Conservation (phyloP, 352 stramenopile species). For the Globisporangium heterothallicum region DNA sequence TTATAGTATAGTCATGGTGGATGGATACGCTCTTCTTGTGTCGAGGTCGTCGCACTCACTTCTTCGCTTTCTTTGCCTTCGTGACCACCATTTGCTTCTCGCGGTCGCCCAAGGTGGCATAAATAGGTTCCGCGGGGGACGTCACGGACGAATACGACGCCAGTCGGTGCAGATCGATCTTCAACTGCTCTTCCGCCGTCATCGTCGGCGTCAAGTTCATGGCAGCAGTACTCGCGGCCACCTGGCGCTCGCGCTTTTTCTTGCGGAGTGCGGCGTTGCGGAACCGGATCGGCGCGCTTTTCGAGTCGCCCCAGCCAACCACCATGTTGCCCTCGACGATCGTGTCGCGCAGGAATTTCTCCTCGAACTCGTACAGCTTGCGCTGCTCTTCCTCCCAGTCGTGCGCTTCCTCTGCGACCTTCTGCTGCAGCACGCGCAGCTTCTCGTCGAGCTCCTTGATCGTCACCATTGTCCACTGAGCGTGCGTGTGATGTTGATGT, state of each 20-base stretch:
- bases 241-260: constrained; percentile 54
- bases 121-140: constrained; percentile 53
- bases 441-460: constrained; percentile 54
- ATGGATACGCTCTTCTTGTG: constrained; percentile 27
- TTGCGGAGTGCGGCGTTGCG: constrained; percentile 61
- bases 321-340: constrained; percentile 69
- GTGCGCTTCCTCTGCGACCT: constrained; percentile 37
- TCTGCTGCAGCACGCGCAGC: constrained; percentile 34
- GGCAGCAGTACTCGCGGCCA: constrained; percentile 7
- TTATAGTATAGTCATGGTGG: too few relatives aligned
- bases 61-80: constrained; percentile 25
- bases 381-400: constrained; percentile 60
- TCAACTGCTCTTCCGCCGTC: constrained; percentile 45
- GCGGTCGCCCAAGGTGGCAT: constrained; percentile 24
- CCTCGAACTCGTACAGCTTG: constrained; percentile 75
- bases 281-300: constrained; percentile 57
- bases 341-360: constrained; percentile 64
- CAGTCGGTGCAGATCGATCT: constrained; percentile 56
- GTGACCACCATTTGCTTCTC: constrained; percentile 16
- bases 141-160: constrained; percentile 65
- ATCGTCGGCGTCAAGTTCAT: constrained; percentile 20
- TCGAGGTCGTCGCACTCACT: neutral
- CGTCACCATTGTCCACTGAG: constrained; percentile 18
- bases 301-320: constrained; percentile 61
- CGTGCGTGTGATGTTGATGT: too few relatives aligned